These are phyloP conservation scores for Thuja plicata DNA, from an alignment of 83 land plant genomes.

Conservation along the genomic window DNA sequence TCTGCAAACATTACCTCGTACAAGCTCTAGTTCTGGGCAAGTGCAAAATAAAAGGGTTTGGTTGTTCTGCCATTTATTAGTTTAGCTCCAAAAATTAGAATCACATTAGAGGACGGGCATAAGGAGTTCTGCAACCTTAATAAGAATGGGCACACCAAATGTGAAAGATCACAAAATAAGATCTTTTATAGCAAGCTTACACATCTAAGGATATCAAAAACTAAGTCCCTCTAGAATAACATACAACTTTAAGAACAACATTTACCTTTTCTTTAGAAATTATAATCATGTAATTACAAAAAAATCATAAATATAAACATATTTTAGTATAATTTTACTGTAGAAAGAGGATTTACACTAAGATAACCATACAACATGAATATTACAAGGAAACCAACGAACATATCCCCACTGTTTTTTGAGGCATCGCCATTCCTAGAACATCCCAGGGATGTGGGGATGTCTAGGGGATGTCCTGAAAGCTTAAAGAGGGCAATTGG, in stretches of 20 bases:
- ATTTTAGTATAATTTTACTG: no score
- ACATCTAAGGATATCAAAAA: neutral
- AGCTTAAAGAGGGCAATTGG: no score
- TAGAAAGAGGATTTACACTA: no score
- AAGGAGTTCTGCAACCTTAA: neutral
- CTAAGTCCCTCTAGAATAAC: neutral
- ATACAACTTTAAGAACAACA: neutral
- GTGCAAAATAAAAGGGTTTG: neutral
- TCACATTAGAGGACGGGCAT: neutral
- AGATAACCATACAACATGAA: no score
- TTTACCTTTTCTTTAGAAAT: neutral
- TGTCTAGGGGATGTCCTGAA: no score
- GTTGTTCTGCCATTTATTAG: neutral
- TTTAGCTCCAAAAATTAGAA: neutral
- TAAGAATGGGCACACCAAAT: neutral
- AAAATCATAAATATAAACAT: no score
- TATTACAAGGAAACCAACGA: no score
- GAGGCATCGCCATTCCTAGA: no score
- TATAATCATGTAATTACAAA: neutral
- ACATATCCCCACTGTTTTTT: no score
- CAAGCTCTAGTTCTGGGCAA: neutral
- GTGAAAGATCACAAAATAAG: neutral
- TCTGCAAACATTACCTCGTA: neutral
- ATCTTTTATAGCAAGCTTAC: neutral
- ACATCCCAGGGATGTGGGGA: no score